Evolutionary conservation across 768 basidiomycete genomes (phyloP).

Genomic region (Trametes villosa): DNA sequence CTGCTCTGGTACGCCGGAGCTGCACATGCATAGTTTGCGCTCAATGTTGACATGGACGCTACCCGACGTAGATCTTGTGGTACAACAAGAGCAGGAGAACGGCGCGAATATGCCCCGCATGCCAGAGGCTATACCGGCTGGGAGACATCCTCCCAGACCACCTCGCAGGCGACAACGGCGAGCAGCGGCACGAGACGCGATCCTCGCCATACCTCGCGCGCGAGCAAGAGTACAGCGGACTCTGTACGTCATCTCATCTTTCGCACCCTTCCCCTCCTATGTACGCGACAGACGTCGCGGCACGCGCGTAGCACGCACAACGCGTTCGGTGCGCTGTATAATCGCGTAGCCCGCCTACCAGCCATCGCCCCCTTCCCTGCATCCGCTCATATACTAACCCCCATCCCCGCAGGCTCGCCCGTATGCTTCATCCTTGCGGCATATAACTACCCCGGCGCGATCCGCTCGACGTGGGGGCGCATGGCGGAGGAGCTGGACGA

Average conservation of each 20-base stretch:
- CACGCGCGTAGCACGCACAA: no score
- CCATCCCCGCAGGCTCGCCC: constrained; percentile 59
- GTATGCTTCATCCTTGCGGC: constrained; percentile 78
- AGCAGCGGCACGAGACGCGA: constrained; percentile 16
- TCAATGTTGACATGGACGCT: not conserved
- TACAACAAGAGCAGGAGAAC: constrained; percentile 80
- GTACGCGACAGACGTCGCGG: not conserved
- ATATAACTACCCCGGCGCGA: constrained; percentile 63
- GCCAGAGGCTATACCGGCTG: constrained; percentile 69
- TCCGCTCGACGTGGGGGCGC: constrained; percentile 70
- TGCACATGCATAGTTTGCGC: not conserved
- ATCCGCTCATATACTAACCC: not conserved
- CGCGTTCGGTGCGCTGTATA: no score
- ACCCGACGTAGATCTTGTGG: constrained; percentile 64
- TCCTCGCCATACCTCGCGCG: constrained; percentile 48
- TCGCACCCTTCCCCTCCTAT: not conserved
- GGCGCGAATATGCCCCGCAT: constrained; percentile 78
- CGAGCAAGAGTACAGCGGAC: constrained; percentile 76
- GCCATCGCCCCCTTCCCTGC: not conserved
- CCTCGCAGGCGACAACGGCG: constrained; percentile 19
- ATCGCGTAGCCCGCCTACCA: no score
- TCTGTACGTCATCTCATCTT: constrained; percentile 55
- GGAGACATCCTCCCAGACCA: constrained; percentile 65
- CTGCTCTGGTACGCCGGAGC: constrained; percentile 60
- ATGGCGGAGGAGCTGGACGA: constrained; percentile 72